These are phyloP conservation scores for Diaporthe nobilis DNA, from an alignment of 2,329 filamentous ascomycete genomes.

Conservation along the genomic window DNA sequence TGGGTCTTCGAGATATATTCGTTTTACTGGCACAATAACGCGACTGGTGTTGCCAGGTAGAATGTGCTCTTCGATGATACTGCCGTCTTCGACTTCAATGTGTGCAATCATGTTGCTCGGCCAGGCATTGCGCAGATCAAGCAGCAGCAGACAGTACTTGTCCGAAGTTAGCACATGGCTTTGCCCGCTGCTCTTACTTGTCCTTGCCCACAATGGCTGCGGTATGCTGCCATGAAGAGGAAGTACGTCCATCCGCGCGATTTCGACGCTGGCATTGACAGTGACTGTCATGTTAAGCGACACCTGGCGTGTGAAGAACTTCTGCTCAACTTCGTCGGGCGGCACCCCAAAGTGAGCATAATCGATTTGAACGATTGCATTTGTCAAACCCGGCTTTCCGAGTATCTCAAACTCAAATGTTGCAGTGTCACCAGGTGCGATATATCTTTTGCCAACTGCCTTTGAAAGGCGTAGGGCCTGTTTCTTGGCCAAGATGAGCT, in stretches of 20 bases:
- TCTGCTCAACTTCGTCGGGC: conserved; percentile 75
- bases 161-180: conserved; percentile 61
- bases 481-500: conserved; percentile 82
- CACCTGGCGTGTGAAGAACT: conserved; percentile 88
- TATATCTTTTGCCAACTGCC: conserved; percentile 69
- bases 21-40: conserved; percentile 81
- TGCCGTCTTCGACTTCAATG: conserved; percentile 67
- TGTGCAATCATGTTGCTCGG: conserved; percentile 81
- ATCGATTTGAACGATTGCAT: conserved; percentile 85
- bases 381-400: conserved; percentile 87
- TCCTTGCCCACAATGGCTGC: conserved; percentile 67
- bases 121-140: conserved; percentile 93
- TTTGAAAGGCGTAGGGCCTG: conserved; percentile 74
- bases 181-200: conserved; percentile 51
- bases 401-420: conserved; percentile 88
- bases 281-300: conserved; percentile 87
- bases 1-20: conserved; percentile 82
- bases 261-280: conserved; percentile 90
- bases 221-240: conserved; percentile 80
- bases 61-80: conserved; percentile 68
- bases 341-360: conserved; percentile 85
- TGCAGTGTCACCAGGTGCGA: conserved; percentile 76
- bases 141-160: conserved; percentile 82
- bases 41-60: conserved; percentile 80
- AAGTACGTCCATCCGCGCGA: conserved; percentile 83